Percentiles rank a stretch among this genome's conserved stretches.
Conservation (phyloP, 2,329 filamentous ascomycete species). For the Ophiostoma ips region DNA sequence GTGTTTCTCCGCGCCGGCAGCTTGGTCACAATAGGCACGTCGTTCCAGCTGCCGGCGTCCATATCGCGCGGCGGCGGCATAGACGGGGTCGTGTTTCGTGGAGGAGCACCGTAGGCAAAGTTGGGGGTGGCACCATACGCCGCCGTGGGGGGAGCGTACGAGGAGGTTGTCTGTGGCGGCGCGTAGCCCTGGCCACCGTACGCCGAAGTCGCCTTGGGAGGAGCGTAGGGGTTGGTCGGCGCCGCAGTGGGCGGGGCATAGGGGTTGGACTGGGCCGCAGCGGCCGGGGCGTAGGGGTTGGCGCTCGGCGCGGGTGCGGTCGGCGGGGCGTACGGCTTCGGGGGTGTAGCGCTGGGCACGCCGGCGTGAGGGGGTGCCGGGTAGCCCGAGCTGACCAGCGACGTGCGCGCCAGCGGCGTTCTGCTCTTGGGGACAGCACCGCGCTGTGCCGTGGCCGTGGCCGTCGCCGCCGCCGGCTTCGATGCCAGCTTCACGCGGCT, state of each 20-base stretch:
- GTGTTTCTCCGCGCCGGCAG: conserved; percentile 58
- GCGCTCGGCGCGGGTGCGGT: conserved; percentile 17
- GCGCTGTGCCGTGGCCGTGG: conserved; percentile 19
- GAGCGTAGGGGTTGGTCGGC: conserved; percentile 31
- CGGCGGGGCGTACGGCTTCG: conserved; percentile 22
- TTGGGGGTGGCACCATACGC: conserved; percentile 26
- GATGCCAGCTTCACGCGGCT: conserved; percentile 77
- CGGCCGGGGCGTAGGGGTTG: conserved; percentile 25
- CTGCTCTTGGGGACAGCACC: not conserved
- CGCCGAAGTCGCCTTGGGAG: conserved; percentile 20
- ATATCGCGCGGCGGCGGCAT: conserved; percentile 52
- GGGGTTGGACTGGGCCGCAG: conserved; percentile 21
- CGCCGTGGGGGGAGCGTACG: conserved; percentile 21
- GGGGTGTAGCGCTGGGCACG: not conserved
- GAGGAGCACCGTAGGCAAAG: conserved; percentile 20
- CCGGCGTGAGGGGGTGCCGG: conserved; percentile 24
- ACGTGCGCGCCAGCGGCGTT: not conserved
- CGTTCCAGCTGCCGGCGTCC: conserved; percentile 80
- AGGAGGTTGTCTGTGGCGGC: conserved; percentile 18
- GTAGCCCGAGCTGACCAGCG: conserved; percentile 22
- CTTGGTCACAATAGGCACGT: conserved; percentile 76
- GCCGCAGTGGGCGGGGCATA: conserved; percentile 23
- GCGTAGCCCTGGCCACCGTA: conserved; percentile 21
- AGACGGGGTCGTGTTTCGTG: conserved; percentile 48
- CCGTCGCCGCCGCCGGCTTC: conserved; percentile 24